Conservation (phyloP, 1,284 basidiomycete genomes). For the Termitomyces sp. region DNA sequence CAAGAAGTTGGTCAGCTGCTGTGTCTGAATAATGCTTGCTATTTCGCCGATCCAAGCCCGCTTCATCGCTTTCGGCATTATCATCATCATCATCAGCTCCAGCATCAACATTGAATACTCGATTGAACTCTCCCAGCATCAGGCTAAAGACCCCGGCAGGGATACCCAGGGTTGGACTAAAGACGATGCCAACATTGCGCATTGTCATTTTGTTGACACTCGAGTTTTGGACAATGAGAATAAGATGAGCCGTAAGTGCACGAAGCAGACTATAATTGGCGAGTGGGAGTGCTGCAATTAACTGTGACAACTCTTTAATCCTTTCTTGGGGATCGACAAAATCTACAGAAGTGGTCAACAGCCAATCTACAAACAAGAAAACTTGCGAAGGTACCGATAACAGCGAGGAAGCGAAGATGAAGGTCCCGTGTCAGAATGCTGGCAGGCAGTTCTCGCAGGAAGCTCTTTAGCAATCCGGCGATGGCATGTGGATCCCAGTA, state of each 20-base stretch:
- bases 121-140: constrained; percentile 88
- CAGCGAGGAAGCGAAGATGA: constrained; percentile 82
- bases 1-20: constrained; percentile 73
- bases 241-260: constrained; percentile 92
- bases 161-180: constrained; percentile 91
- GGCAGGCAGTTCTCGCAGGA: constrained; percentile 84
- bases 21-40: constrained; percentile 75
- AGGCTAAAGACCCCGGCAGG: constrained; percentile 92
- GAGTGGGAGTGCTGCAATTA: constrained; percentile 84
- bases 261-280: constrained; percentile 93
- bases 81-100: constrained; percentile 35
- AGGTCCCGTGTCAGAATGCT: constrained; percentile 90
- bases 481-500: constrained; percentile 95
- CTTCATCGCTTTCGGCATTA: constrained; percentile 30
- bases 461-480: constrained; percentile 87
- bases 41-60: constrained; percentile 56
- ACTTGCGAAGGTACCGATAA: constrained; percentile 68
- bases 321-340: constrained; percentile 85
- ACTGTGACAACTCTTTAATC: constrained; percentile 78
- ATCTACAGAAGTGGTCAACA: constrained; percentile 45
- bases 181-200: constrained; percentile 97
- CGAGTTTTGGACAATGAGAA: constrained; percentile 90
- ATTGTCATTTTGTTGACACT: constrained; percentile 97
- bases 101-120: constrained; percentile 77
- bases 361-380: background rate